Evolutionary conservation across 345 rosid genomes (phyloP).

Genomic region (Dipteronia sinensis): DNA sequence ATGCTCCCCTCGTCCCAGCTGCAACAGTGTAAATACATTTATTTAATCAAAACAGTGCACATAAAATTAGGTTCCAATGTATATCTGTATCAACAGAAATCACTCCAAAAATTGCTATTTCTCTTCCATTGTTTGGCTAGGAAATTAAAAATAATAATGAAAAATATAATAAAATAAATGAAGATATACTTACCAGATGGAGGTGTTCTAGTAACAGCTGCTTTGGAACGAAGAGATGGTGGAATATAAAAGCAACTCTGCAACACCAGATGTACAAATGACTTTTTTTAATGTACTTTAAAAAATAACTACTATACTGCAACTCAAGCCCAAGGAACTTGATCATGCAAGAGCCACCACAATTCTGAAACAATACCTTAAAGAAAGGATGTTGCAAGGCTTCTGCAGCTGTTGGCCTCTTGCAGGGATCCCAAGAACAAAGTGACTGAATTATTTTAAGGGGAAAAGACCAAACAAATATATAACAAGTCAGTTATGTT

Average conservation of each 20-base stretch:
- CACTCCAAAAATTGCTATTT: background rate
- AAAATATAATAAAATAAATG: too few species aligned
- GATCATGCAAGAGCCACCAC: background rate
- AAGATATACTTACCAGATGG: constrained; percentile 54
- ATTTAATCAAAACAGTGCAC: background rate
- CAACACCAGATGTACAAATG: constrained; percentile 16
- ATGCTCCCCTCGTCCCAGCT: constrained; percentile 57
- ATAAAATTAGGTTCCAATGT: background rate
- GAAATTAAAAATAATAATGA: too few species aligned
- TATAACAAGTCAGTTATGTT: background rate
- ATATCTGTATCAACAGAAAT: background rate
- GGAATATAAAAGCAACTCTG: constrained; percentile 93
- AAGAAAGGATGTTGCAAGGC: constrained; percentile 95
- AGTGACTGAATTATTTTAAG: constrained; percentile 52
- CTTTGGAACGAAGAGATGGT: constrained; percentile 74
- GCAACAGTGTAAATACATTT: constrained; percentile 3
- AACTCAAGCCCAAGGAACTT: background rate
- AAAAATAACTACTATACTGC: background rate
- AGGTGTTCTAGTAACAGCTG: constrained; percentile 57
- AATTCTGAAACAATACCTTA: constrained; percentile 50
- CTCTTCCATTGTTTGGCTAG: background rate
- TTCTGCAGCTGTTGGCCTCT: constrained; percentile 85
- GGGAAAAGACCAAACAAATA: background rate
- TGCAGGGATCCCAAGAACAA: constrained; percentile 95
- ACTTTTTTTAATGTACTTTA: background rate